phyloP scores from a whole-genome alignment of 495 filamentous ascomycete genomes.

The Delitschia confertaspora region DNA sequence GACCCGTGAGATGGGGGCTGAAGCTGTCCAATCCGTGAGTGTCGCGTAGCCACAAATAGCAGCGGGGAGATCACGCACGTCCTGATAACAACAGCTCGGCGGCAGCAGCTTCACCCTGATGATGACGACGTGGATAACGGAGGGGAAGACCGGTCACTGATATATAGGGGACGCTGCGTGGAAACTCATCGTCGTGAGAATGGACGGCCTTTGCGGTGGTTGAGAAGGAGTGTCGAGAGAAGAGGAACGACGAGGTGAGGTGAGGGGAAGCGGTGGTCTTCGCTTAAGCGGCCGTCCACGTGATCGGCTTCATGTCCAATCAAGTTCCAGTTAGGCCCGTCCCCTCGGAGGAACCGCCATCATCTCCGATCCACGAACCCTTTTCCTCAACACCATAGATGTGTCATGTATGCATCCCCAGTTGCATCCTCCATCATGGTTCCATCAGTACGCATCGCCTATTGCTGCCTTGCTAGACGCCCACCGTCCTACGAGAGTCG shows the following conservation, averaged over 20 bases:
- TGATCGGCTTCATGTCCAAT: conserved; percentile 11
- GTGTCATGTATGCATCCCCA: conserved; percentile 19
- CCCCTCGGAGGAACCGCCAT: conserved; percentile 4
- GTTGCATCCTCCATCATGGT: conserved; percentile 12
- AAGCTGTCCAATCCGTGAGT: conserved; percentile 26
- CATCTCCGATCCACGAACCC: conserved; percentile 1
- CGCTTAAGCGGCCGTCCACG: conserved; percentile 11
- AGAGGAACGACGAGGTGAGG: background rate
- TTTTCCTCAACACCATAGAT: conserved; percentile 20
- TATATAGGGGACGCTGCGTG: conserved; percentile 12
- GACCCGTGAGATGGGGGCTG: conserved; percentile 24
- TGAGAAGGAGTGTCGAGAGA: conserved; percentile 1
- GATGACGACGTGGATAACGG: conserved; percentile 1
- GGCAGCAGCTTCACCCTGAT: conserved; percentile 13
- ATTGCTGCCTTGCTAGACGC: too few relatives aligned
- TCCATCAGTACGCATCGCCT: too few relatives aligned
- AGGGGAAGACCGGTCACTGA: conserved; percentile 2
- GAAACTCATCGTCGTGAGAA: background rate
- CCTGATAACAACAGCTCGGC: conserved; percentile 15
- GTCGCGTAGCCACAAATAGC: conserved; percentile 29
- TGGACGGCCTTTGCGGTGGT: conserved; percentile 6
- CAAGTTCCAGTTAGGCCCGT: background rate
- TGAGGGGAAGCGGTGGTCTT: conserved; percentile 5
- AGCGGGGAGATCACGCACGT: conserved; percentile 27
- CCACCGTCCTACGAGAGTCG: too few relatives aligned